phyloP scores from a whole-genome alignment of 2,329 filamentous ascomycete genomes.

The Monilinia aucupariae region DNA sequence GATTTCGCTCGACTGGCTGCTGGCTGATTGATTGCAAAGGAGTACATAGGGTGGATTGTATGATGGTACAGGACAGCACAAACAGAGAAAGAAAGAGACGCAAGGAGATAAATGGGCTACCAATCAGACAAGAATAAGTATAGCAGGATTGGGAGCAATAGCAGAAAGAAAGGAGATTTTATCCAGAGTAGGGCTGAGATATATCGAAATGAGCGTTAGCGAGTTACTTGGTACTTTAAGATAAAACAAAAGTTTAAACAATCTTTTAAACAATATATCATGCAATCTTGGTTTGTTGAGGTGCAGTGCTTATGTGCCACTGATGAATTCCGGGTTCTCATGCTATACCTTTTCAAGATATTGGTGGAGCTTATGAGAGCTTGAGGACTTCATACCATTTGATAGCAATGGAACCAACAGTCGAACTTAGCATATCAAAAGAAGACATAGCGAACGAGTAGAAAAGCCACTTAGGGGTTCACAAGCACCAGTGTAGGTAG shows the following conservation, averaged over 20 bases:
- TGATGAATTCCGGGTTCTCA: neutral
- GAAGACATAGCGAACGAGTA: neutral
- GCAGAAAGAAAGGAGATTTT: neutral
- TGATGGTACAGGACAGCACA: neutral
- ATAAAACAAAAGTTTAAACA: neutral
- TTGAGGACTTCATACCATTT: neutral
- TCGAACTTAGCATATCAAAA: neutral
- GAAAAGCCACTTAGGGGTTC: neutral
- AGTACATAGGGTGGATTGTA: slow-evolving; percentile 1
- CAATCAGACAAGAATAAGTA: neutral
- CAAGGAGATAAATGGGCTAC: neutral
- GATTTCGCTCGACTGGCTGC: slow-evolving; percentile 2
- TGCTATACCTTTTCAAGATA: neutral
- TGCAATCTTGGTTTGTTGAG: neutral
- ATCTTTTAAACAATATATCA: neutral
- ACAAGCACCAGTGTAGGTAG: neutral
- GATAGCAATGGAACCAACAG: too few species aligned
- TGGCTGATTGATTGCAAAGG: neutral
- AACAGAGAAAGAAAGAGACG: neutral
- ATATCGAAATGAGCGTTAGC: neutral
- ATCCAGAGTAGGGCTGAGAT: neutral
- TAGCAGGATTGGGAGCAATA: neutral
- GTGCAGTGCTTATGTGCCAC: neutral
- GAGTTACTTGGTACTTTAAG: neutral
- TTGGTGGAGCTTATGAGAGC: neutral